Evolutionary conservation across 345 rosid species (phyloP).

Genomic region (Corymbia maculata): DNA sequence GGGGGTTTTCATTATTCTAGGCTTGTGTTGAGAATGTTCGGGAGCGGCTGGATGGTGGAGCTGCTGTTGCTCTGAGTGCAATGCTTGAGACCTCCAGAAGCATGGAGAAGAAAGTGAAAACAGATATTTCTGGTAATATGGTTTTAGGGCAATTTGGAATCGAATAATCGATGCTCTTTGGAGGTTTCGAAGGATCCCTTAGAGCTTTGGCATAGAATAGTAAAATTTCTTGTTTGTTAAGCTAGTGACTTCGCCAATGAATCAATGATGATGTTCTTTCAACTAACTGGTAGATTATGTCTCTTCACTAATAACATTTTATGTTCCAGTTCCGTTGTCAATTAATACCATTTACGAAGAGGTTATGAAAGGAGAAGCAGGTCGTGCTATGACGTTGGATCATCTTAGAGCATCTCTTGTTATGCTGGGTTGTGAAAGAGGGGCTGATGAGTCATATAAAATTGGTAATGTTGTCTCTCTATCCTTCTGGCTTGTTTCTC

Average conservation of each 20-base stretch:
- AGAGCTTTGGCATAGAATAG: not conserved
- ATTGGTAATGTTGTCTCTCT: conserved; percentile 32
- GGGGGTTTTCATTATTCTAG: conserved; percentile 7
- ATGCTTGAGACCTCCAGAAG: conserved; percentile 71
- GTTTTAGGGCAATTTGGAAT: not conserved
- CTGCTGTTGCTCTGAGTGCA: conserved; percentile 61
- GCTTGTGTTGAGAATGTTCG: conserved; percentile 62
- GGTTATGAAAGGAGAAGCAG: conserved; percentile 68
- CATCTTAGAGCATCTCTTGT: conserved; percentile 53
- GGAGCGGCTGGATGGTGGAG: conserved; percentile 54
- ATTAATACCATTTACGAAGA: conserved; percentile 65
- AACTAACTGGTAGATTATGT: not conserved
- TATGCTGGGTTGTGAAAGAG: conserved; percentile 42
- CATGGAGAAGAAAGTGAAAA: conserved; percentile 65
- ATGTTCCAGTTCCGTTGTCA: conserved; percentile 56
- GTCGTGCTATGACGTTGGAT: conserved; percentile 64
- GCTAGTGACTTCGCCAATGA: not conserved
- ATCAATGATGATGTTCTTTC: not conserved
- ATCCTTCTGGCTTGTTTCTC: not conserved
- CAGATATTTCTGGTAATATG: conserved; percentile 46
- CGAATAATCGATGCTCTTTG: not conserved
- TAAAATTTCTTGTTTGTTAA: not conserved
- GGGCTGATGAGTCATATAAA: conserved; percentile 29
- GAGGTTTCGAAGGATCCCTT: not conserved
- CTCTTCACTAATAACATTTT: not conserved